phyloP scores from a whole-genome alignment of 257 asterid species.

The Solanum gracilifrons region DNA sequence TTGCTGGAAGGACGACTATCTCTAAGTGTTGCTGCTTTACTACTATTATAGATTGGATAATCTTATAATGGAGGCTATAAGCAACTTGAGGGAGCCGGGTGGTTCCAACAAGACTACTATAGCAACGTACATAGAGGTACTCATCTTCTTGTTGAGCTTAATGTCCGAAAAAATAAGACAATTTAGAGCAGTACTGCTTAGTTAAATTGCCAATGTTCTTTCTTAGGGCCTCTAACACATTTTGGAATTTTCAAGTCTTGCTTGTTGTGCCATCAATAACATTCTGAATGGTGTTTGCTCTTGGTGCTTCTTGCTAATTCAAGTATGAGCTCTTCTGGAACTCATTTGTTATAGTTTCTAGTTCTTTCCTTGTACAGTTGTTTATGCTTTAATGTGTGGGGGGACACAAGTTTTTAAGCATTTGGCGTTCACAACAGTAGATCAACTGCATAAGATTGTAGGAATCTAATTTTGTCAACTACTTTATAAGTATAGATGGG shows the following conservation, averaged over 20 bases:
- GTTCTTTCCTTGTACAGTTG: neutral
- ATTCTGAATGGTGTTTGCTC: neutral
- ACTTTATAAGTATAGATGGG: neutral
- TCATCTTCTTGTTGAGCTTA: neutral
- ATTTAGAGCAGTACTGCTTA: neutral
- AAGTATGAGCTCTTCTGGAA: neutral
- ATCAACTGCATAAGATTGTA: neutral
- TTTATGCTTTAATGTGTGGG: neutral
- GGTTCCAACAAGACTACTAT: conserved; percentile 84
- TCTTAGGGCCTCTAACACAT: neutral
- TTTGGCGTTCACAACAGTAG: neutral
- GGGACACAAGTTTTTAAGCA: neutral
- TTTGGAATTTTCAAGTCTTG: neutral
- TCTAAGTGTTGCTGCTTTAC: conserved; percentile 1
- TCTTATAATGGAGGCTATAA: conserved; percentile 90
- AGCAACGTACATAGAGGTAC: conserved; percentile 84
- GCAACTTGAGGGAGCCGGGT: conserved; percentile 64
- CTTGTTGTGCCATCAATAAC: neutral
- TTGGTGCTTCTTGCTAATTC: neutral
- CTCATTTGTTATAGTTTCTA: neutral
- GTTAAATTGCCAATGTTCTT: neutral
- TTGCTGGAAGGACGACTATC: neutral
- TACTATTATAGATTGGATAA: conserved; percentile 65
- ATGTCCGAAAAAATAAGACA: neutral
- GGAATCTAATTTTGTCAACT: neutral